A percentile compares a stretch with the other conserved stretches of the same genome.
Conservation (phyloP, 768 basidiomycete species). For the Steccherinum ochraceum region DNA sequence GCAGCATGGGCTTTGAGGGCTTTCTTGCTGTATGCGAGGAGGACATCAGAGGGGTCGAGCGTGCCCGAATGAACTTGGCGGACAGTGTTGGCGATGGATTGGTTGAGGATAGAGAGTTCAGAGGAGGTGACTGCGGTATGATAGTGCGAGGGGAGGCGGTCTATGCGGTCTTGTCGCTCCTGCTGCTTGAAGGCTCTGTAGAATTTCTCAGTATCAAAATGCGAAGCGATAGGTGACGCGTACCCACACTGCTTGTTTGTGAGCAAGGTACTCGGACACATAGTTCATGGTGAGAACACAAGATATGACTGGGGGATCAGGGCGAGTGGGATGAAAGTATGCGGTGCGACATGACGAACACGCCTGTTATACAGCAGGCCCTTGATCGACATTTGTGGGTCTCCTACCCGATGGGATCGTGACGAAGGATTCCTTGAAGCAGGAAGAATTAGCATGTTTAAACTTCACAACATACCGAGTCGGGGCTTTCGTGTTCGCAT, state of each 20-base stretch:
- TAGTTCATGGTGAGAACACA: not conserved
- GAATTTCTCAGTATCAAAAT: not conserved
- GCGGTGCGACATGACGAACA: too few species aligned
- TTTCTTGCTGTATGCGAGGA: constrained; percentile 31
- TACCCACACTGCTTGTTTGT: constrained; percentile 20
- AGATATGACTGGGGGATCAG: not conserved
- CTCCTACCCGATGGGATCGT: too few species aligned
- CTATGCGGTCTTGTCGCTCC: constrained; percentile 20
- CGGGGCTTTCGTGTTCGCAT: too few species aligned
- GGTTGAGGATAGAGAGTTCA: constrained; percentile 17
- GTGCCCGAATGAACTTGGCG: constrained; percentile 16
- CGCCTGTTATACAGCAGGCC: too few species aligned
- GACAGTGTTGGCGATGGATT: constrained; percentile 16
- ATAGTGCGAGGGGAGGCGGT: constrained; percentile 15
- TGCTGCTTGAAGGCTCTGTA: constrained; percentile 18
- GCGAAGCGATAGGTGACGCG: not conserved
- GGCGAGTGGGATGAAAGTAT: too few species aligned
- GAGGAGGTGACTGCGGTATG: constrained; percentile 11
- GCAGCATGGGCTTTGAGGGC: constrained; percentile 34
- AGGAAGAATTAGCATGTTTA: too few species aligned
- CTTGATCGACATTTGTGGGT: too few species aligned
- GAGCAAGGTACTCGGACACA: constrained; percentile 13
- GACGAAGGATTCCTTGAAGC: too few species aligned
- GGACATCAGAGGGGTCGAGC: constrained; percentile 16
- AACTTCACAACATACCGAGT: too few species aligned